Base-by-base conservation (phyloP, 306 rosid genomes). In the Chamaecrista fasciculata region DNA sequence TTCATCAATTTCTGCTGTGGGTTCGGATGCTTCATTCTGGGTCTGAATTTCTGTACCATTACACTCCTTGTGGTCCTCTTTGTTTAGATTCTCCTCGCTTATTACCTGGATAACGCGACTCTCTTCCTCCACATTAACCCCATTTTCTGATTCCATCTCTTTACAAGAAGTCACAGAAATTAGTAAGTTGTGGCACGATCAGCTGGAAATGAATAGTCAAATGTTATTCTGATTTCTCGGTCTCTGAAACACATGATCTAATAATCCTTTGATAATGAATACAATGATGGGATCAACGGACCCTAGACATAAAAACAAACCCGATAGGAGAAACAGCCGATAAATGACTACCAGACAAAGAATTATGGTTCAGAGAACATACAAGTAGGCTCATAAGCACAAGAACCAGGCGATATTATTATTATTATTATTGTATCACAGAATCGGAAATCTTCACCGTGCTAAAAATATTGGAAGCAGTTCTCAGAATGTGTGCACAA, bases 141-240 rank as follows among this genome's bases (percentile, higher is more conserved):
- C 95, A 59, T 74, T 87, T 67, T 84, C 86, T 57, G 92, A 82
- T 71, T 94, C 95, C 99, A 94, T 94, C 25, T 36, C 46, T 69
- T 61, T 69, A 66, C 26, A 69, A 59, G 59, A 19, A 71, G 61
- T 65, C 43, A 19, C 56, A 31, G 23, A 78, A 49, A 69, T 65
- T 14, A 55, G 21, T 8, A 1, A 55, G 69, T 53, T 67, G 26
- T 11, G 29, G 39, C 29, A 18, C 25, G 33, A 67, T 37, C 62
- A 66, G 56, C 19, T 64, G 23, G 8, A 67, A 69, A 47, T 42
- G 49, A 49, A 11, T 33, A 26, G 37, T 12, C 36, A 8, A 69
- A 64, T 28, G 57, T 25, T 21, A 50, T 33, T n/a, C n/a, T n/a
- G n/a, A n/a, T n/a, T 46, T 55, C 34, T 10, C 6, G 11, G 20